phyloP scores from a whole-genome alignment of 257 asterid genomes.

The Euphrasia confusa region DNA sequence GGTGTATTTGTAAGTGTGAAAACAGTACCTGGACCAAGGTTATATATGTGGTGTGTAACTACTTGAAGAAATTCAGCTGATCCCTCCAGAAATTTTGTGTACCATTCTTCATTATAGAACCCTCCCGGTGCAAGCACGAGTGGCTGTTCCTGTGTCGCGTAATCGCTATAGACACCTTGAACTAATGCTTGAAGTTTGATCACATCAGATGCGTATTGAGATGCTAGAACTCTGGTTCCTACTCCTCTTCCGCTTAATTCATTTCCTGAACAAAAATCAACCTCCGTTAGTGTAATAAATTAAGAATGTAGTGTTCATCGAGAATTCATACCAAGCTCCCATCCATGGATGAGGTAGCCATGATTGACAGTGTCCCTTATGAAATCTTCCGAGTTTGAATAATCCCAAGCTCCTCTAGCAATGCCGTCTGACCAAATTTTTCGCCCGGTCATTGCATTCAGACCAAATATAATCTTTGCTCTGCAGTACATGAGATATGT shows the following conservation, averaged over 20 bases:
- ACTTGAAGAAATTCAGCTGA: conserved; percentile 54
- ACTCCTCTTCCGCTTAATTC: conserved; percentile 80
- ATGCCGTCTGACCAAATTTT: conserved; percentile 36
- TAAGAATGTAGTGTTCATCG: not conserved
- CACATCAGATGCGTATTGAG: conserved; percentile 56
- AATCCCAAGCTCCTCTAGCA: conserved; percentile 65
- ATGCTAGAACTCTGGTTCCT: conserved; percentile 63
- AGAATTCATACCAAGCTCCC: conserved; percentile 79
- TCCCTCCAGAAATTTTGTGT: conserved; percentile 35
- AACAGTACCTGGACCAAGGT: conserved; percentile 76
- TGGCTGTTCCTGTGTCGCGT: conserved; percentile 46
- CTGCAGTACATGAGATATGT: conserved; percentile 29
- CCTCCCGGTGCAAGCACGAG: conserved; percentile 84
- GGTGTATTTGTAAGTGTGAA: not conserved
- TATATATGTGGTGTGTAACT: conserved; percentile 70
- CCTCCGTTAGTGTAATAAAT: not conserved
- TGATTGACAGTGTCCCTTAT: conserved; percentile 49
- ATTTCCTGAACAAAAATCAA: conserved; percentile 47
- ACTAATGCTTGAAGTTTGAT: conserved; percentile 39
- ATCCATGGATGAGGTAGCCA: conserved; percentile 53
- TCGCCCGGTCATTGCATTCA: conserved; percentile 65
- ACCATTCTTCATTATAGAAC: conserved; percentile 63
- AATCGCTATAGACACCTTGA: conserved; percentile 45
- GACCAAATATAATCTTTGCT: conserved; percentile 61
- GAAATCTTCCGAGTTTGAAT: conserved; percentile 66